These are phyloP conservation scores for Russula foetens DNA, from an alignment of 768 basidiomycete species.

Conservation along the genomic window DNA sequence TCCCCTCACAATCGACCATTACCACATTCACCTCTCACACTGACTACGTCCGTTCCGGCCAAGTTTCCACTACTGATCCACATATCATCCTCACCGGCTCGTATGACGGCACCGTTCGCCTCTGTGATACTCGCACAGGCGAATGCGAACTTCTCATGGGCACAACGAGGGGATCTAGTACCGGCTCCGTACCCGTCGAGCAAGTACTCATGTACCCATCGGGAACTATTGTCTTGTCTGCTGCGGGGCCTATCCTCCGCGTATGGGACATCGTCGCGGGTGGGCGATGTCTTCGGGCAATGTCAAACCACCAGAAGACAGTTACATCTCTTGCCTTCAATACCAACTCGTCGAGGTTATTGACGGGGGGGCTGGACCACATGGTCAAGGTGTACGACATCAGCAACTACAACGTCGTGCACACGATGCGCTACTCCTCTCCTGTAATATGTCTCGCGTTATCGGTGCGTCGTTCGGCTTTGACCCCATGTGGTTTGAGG, in stretches of 20 bases:
- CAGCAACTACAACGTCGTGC: conserved; percentile 87
- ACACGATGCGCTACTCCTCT: conserved; percentile 97
- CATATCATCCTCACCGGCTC: conserved; percentile 86
- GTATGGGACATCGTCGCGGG: conserved; percentile 95
- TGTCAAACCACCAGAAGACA: conserved; percentile 98
- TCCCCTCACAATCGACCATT: conserved; percentile 73
- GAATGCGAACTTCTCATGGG: conserved; percentile 81
- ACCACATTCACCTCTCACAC: conserved; percentile 79
- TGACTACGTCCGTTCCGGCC: conserved; percentile 93
- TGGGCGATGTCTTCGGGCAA: conserved; percentile 78
- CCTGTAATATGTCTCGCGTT: conserved; percentile 85
- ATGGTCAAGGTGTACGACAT: conserved; percentile 99
- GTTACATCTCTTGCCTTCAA: conserved; percentile 85
- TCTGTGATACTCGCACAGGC: conserved; percentile 83
- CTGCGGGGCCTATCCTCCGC: conserved; percentile 86
- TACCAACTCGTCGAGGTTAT: conserved; percentile 60
- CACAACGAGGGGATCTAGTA: conserved; percentile 23
- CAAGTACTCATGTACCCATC: conserved; percentile 89
- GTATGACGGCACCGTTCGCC: conserved; percentile 84
- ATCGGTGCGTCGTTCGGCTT: conserved; percentile 51
- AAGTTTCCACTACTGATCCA: conserved; percentile 76
- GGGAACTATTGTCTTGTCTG: conserved; percentile 76
- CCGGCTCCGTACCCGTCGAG: conserved; percentile 63
- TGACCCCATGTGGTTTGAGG: background rate
- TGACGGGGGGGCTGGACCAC: conserved; percentile 90